Base-by-base conservation (phyloP, 352 stramenopile genomes). In the Globisporangium lucens region DNA sequence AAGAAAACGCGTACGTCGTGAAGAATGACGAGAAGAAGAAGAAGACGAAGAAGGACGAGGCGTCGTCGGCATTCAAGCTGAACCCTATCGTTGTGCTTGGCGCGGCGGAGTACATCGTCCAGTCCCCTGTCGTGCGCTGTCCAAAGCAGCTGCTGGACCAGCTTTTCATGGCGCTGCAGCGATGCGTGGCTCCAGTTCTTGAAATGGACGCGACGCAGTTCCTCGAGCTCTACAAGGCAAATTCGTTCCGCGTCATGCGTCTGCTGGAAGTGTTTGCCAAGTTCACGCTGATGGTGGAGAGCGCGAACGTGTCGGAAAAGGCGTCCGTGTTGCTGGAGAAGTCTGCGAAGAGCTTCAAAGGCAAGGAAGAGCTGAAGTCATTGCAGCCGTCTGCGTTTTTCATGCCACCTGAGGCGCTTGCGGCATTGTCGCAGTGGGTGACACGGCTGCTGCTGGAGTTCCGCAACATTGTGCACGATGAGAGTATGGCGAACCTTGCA, bases 181-280 rank as follows among this genome's bases (percentile, higher is more conserved):
- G 69, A 30, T 90, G 82, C 47, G 74, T 83, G 4, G 71, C 66
- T 15, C 82, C 82, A 7, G 68, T 91, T 55, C 66, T 91, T 20
- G 73, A 78, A 20, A 74, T 82, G 12, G 72, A 80, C 4, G 57
- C 68, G n/a, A 64, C 78, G 20, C 74, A 90, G 38, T 69, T 80
- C 35, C 66, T 77, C 38, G 66, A 71, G 60, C 66, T 80, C 12
- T 88, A 82, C 67, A 79, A 75, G 27, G 55, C 61, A 0, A 89
- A 91, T 49, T 75, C 80, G 4, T 90, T 91, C 41, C 77, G 78
- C 3, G 75, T 93, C 24, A 68, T 92, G 49, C 82, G 85, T 0
- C 73, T 93, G 33, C 22, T 93, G 12, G 85, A 93, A 64, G 77
- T 93, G 5, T 91, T 92, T 62, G 80, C 75, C 8, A 89, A 89